A percentile compares a stretch with the other conserved stretches of the same genome.
phyloP scores from a whole-genome alignment of 2,329 filamentous ascomycete species.

The Cercospora zeina region DNA sequence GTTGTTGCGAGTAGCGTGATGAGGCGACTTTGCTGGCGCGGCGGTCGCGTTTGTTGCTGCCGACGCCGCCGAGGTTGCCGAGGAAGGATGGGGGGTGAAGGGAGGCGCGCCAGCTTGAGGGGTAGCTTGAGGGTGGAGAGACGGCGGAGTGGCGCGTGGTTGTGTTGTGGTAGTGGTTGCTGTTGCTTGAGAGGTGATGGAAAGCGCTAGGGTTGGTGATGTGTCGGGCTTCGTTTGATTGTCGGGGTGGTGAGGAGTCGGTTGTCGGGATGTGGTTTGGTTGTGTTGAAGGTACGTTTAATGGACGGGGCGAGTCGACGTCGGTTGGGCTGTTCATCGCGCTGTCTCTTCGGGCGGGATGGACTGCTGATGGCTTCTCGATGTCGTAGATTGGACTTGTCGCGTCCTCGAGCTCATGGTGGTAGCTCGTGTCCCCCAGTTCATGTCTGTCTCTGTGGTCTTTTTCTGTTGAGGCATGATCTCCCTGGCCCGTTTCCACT shows the following conservation, averaged over 20 bases:
- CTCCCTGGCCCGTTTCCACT: not conserved
- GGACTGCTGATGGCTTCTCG: constrained; percentile 16
- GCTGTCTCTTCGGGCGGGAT: constrained; percentile 18
- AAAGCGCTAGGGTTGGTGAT: constrained; percentile 3
- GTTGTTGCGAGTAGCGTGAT: not conserved
- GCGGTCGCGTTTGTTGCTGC: constrained; percentile 10
- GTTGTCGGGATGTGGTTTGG: constrained; percentile 12
- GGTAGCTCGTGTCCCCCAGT: constrained; percentile 6
- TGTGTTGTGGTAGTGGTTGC: not conserved
- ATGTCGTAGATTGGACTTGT: constrained; percentile 9
- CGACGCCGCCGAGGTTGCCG: not conserved
- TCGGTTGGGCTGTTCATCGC: constrained; percentile 2
- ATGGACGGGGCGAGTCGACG: not conserved
- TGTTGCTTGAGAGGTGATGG: constrained; percentile 10
- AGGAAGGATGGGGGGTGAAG: not conserved
- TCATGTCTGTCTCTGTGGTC: constrained; percentile 7
- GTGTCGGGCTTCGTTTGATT: not conserved
- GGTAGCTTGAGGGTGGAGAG: not conserved
- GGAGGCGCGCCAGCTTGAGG: not conserved
- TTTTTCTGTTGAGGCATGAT: not conserved
- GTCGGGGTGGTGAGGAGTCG: not conserved
- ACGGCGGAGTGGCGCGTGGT: constrained; percentile 7
- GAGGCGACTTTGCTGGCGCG: constrained; percentile 8
- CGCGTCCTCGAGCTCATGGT: constrained; percentile 9
- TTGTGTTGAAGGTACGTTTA: constrained; percentile 1